These are phyloP conservation scores for Chimonanthus salicifolius DNA, from an alignment of 164 flowering plant species.

Conservation along the genomic window DNA sequence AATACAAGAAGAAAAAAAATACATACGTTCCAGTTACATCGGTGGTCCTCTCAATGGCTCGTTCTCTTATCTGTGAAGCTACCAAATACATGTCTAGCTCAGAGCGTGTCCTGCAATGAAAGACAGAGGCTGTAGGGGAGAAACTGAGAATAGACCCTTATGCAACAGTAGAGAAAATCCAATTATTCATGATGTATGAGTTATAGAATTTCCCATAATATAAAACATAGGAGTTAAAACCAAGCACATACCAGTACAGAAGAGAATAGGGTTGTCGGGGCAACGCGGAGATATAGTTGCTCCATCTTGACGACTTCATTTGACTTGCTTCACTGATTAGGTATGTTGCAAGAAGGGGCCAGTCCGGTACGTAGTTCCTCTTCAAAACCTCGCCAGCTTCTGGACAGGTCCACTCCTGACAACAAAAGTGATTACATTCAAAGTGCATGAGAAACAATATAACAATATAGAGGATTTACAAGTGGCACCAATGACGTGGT, in stretches of 20 bases:
- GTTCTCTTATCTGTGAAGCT: conserved; percentile 83
- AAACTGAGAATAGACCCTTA: conserved; percentile 46
- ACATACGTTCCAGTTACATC: conserved; percentile 91
- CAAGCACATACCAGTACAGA: conserved; percentile 59
- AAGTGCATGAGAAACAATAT: not conserved
- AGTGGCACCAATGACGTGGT: not conserved
- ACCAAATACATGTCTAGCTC: conserved; percentile 85
- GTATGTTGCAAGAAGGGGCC: conserved; percentile 93
- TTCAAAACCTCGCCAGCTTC: conserved; percentile 82
- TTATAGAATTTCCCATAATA: not conserved
- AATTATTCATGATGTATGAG: not conserved
- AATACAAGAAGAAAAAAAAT: conserved; percentile 5
- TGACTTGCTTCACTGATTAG: conserved; percentile 88
- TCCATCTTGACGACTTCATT: conserved; percentile 74
- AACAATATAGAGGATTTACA: not conserved
- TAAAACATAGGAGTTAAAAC: not conserved
- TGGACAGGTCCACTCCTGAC: conserved; percentile 70
- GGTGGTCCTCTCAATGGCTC: conserved; percentile 86
- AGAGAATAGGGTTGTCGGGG: conserved; percentile 96
- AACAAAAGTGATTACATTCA: conserved; percentile 9
- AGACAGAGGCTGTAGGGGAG: conserved; percentile 53
- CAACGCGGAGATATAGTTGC: conserved; percentile 80
- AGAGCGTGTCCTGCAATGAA: conserved; percentile 79
- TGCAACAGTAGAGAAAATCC: conserved; percentile 1
- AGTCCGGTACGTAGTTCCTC: conserved; percentile 72